phyloP scores from a whole-genome alignment of 2,329 filamentous ascomycete species.

The Pseudogymnoascus sp. region DNA sequence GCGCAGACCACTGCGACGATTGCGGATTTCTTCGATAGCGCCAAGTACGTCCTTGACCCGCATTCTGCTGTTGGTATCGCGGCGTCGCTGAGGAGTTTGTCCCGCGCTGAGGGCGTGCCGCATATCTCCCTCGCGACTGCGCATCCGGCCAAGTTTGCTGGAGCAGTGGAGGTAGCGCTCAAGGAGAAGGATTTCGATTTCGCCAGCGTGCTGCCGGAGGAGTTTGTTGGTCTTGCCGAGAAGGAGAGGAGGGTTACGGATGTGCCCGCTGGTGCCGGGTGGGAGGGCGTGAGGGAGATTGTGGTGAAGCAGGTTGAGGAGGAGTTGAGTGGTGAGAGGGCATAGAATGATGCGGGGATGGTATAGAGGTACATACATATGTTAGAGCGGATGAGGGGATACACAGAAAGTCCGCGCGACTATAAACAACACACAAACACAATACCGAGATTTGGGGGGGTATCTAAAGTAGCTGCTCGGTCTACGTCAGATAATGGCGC shows the following conservation, averaged over 20 bases:
- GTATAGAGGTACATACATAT: background rate
- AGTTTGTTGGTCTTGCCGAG: slow-evolving; percentile 73
- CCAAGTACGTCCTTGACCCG: slow-evolving; percentile 76
- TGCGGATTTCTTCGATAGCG: slow-evolving; percentile 41
- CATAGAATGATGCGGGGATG: background rate
- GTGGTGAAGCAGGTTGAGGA: slow-evolving; percentile 66
- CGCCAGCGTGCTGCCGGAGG: slow-evolving; percentile 65
- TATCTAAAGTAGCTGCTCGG: slow-evolving; percentile 5
- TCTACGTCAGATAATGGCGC: slow-evolving; percentile 5
- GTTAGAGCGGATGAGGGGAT: background rate
- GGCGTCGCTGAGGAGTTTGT: slow-evolving; percentile 63
- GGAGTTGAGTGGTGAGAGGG: slow-evolving; percentile 38
- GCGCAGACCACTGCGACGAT: slow-evolving; percentile 62
- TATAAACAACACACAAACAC: slow-evolving; percentile 1
- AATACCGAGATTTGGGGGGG: background rate
- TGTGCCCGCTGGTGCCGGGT: slow-evolving; percentile 57
- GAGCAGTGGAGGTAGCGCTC: slow-evolving; percentile 74
- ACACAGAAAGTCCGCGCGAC: background rate
- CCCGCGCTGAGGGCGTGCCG: slow-evolving; percentile 43
- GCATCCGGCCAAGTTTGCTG: slow-evolving; percentile 90
- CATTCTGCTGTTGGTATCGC: slow-evolving; percentile 84
- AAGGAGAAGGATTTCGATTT: slow-evolving; percentile 68
- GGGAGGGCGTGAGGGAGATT: slow-evolving; percentile 67
- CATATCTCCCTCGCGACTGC: slow-evolving; percentile 86
- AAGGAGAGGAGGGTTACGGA: slow-evolving; percentile 66